Base-by-base conservation (phyloP, 23 red algal species). In the Agarophyton chilense region DNA sequence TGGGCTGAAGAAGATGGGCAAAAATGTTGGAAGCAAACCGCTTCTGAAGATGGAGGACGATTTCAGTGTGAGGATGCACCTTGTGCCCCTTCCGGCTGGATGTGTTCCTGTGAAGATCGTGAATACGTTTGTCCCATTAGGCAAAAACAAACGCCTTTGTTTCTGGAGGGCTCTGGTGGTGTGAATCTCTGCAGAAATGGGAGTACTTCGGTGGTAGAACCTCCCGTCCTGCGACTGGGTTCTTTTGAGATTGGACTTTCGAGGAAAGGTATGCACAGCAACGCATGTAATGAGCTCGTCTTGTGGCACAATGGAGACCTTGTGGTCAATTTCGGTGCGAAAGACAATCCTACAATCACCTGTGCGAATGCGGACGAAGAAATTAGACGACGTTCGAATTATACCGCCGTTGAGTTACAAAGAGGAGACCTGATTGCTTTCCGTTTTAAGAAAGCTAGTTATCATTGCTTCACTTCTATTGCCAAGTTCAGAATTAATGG, bases 391-490 rank as follows among this genome's bases (percentile, higher is more conserved):
- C 42, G 84, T 5, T 43, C 70, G 26, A 88, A 60, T 60, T 68
- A 88, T 39, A 44, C 57, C 9, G 35, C 54, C 8, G 36, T 77
- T 72, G 70, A 57, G 18, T 51, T 88, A 50, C n/a, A 78, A 50
- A 32, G 44, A 32, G 70, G 70, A 38, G 84, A 88, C 36, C 34
- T 77, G 19, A 63, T 88, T 47, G 67, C 84, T 12, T 88, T 88
- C 41, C 84, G 84, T 14, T 75, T 88, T 28, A 88, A 63, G 26
- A 32, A 78, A 19, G 84, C 67, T 39, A 88, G 84, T 66, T 88
- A 88, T 43, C 72, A 77, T 28, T 88, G 84, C 21, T 78, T 72
- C 49, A 76, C 52, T 63, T 70, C 61, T 21, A 50, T 55, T 10
- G 65, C 67, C 13, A 60, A 62, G 21, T 77, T 88, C 72, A 52